These are phyloP conservation scores for Candida taoyuanica DNA, from an alignment of 805 yeast species.

Conservation along the genomic window DNA sequence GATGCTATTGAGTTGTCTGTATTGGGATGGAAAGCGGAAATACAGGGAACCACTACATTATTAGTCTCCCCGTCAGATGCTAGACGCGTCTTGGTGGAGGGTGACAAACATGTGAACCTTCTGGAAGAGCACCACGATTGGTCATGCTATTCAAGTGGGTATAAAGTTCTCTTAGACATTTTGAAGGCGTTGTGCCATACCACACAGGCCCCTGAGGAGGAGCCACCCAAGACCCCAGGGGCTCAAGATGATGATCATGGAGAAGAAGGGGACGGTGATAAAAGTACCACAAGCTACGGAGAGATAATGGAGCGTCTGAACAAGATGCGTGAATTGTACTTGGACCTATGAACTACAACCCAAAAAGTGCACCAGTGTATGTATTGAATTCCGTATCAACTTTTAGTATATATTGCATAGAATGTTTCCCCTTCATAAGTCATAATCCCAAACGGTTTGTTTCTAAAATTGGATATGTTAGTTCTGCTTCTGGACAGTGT, in stretches of 20 bases:
- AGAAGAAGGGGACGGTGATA: background rate
- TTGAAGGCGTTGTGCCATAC: conserved; percentile 1
- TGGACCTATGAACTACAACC: background rate
- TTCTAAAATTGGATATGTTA: background rate
- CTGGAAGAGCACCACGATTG: conserved; percentile 34
- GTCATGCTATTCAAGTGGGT: conserved; percentile 32
- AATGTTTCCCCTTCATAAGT: too few species aligned
- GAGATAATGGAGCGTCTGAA: background rate
- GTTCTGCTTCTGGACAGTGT: conserved; percentile 16
- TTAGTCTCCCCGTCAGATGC: conserved; percentile 33
- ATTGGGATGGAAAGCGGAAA: conserved; percentile 35
- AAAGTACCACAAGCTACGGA: background rate
- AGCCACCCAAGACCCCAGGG: conserved; percentile 1
- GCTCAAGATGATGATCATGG: conserved; percentile 1
- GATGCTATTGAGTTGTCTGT: conserved; percentile 22
- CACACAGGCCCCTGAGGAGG: background rate
- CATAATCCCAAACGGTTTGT: background rate
- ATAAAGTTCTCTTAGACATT: conserved; percentile 15
- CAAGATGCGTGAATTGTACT: background rate
- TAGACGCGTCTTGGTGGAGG: conserved; percentile 31
- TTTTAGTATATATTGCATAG: too few species aligned
- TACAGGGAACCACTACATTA: conserved; percentile 26
- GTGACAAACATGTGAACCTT: conserved; percentile 26
- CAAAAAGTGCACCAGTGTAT: background rate
- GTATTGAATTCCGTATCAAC: too few species aligned